Evolutionary conservation across 2,329 filamentous ascomycete genomes (phyloP).

Genomic region (Hyphodiscus sp.): DNA sequence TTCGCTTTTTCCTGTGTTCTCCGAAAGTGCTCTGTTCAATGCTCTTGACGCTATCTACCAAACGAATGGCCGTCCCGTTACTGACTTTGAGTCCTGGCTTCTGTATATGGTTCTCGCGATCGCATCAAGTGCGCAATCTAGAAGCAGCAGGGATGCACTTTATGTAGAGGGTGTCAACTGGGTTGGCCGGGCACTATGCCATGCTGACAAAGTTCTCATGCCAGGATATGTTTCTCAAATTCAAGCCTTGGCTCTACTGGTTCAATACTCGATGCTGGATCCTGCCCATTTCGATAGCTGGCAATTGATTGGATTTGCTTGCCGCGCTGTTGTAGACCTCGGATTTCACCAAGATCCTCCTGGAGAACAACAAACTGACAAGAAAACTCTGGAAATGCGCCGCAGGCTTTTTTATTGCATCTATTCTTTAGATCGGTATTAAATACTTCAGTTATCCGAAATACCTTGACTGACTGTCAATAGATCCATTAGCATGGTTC

Average conservation of each 20-base stretch:
- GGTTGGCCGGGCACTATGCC: conserved; percentile 59
- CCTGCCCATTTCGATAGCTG: conserved; percentile 89
- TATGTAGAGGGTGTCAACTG: conserved; percentile 51
- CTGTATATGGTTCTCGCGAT: conserved; percentile 88
- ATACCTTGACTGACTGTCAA: conserved; percentile 9
- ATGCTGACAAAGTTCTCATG: conserved; percentile 75
- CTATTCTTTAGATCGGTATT: conserved; percentile 80
- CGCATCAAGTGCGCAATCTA: conserved; percentile 67
- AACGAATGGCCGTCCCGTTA: conserved; percentile 50
- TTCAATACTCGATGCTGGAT: conserved; percentile 84
- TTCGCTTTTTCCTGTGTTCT: conserved; percentile 73
- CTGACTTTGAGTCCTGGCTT: conserved; percentile 73
- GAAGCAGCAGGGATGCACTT: conserved; percentile 58
- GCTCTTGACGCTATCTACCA: conserved; percentile 79
- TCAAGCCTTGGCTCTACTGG: conserved; percentile 78
- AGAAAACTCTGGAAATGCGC: conserved; percentile 66
- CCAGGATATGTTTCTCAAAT: conserved; percentile 82
- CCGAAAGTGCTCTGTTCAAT: conserved; percentile 69
- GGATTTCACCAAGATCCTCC: conserved; percentile 91
- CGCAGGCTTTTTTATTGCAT: conserved; percentile 85
- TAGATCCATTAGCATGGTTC: conserved; percentile 81
- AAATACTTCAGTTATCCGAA: not conserved
- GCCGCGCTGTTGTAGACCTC: conserved; percentile 79
- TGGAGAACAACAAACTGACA: conserved; percentile 59
- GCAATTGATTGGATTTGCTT: conserved; percentile 87